These are phyloP conservation scores for Heliocybe sulcata DNA, from an alignment of 1,284 basidiomycete species.

Conservation along the genomic window DNA sequence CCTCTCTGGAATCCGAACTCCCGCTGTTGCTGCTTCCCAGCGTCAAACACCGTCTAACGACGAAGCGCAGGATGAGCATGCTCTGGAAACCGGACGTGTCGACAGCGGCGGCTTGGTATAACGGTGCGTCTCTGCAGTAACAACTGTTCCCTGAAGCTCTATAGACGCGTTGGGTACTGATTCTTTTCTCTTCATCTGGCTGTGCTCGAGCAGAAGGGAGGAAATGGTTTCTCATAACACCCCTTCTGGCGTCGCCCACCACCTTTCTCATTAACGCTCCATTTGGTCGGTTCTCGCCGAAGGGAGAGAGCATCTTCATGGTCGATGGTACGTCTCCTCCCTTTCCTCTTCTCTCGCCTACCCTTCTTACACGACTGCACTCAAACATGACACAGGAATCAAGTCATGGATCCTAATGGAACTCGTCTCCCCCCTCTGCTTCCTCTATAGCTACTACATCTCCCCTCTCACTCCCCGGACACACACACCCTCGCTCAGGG, in stretches of 20 bases:
- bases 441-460: conserved; percentile 42
- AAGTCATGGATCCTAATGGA: conserved; percentile 85
- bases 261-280: conserved; percentile 53
- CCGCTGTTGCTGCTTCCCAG: too few relatives aligned
- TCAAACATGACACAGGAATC: conserved; percentile 22
- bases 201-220: too few relatives aligned
- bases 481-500: conserved; percentile 16
- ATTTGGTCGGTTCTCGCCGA: conserved; percentile 70
- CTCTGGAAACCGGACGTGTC: neutral
- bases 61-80: too few relatives aligned
- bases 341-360: neutral
- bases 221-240: conserved; percentile 25
- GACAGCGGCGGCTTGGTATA: neutral
- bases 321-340: conserved; percentile 40
- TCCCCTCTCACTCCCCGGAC: conserved; percentile 31
- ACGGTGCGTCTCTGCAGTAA: neutral
- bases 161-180: too few relatives aligned
- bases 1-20: too few relatives aligned
- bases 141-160: neutral
- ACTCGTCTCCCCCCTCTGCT: conserved; percentile 63
- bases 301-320: conserved; percentile 35
- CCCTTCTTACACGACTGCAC: neutral
- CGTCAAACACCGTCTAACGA: too few relatives aligned
- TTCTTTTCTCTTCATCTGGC: too few relatives aligned
- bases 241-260: conserved; percentile 18